These are phyloP conservation scores for Linum tenue DNA, from an alignment of 345 rosid species.

Conservation along the genomic window DNA sequence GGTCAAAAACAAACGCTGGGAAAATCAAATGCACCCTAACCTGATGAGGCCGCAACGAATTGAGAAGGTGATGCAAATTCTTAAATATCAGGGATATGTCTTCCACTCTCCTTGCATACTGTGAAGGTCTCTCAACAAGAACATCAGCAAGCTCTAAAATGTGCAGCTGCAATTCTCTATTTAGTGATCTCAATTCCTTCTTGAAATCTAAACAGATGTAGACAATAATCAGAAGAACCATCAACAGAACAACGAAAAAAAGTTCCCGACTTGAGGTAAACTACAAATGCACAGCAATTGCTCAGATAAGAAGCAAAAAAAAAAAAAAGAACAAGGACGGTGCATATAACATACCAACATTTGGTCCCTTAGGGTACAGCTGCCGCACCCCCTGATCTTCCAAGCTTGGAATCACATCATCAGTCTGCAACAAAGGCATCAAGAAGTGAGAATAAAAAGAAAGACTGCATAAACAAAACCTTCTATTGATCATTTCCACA, in stretches of 20 bases:
- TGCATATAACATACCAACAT: conserved; percentile 39
- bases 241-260: not conserved
- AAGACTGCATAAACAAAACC: not conserved
- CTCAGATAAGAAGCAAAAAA: not conserved
- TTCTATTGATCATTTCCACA: not conserved
- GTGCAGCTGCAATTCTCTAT: conserved; percentile 82
- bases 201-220: conserved; percentile 53
- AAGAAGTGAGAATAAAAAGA: not conserved
- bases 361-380: conserved; percentile 60
- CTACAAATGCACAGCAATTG: not conserved
- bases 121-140: conserved; percentile 92
- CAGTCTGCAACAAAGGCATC: conserved; percentile 37
- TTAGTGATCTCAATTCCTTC: conserved; percentile 64
- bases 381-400: conserved; percentile 87
- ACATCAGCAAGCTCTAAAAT: conserved; percentile 89
- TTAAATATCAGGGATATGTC: conserved; percentile 84
- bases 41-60: conserved; percentile 93
- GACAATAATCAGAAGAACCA: not conserved
- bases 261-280: not conserved
- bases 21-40: conserved; percentile 20
- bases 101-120: conserved; percentile 86
- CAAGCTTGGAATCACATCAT: conserved; percentile 79
- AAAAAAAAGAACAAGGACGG: not conserved
- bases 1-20: not conserved
- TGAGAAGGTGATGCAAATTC: conserved; percentile 93